Base-by-base conservation (phyloP, 805 yeast genomes). In the Saturnispora ahearnii region DNA sequence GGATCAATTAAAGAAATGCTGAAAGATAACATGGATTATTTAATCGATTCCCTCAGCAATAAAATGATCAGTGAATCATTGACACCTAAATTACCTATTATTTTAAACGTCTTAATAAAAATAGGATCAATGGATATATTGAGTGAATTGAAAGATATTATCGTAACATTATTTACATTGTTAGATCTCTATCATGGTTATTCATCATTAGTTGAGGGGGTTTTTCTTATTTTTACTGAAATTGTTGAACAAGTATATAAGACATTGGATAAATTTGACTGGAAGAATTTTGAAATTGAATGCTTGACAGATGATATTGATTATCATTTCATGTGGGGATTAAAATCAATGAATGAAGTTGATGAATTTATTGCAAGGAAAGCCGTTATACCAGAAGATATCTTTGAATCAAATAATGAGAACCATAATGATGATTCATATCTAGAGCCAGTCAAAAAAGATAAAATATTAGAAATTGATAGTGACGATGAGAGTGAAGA, bases 181-280 rank as follows among this genome's bases (percentile, higher is more conserved):
- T 71, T 91, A 45, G 98, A 91, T 65, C 72, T 81, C 48, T 91
- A 84, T 59, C 96, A 90, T 65, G 95, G 91, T 0, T 91, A 91
- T 62, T 69, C 81, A 2, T 70, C 73, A 13, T 67, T 93, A 15
- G 81, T 87, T 48, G 82, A 82, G 51, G 87, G 87, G 1, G 82
- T 87, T 52, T 85, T 89, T 53, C 65, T 73, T 3, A 83, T 87
- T 0, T 87, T 90, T 58, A 76, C 76, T 48, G 81, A 79, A 26
- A 63, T 87, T 4, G 68, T 81, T 6, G 65, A 66, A 31, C 81
- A 81, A 58, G 65, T 80, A 34, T 61, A 63, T 31, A 62, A 64
- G 18, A 76, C 73, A 21, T 50, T 75, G 45, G 44, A 45, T 8
- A 60, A 55, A 13, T 61, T 53, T 41, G 66, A 62, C 54, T 64